These are phyloP conservation scores for Ascochyta clinopodiicola DNA, from an alignment of 2,329 filamentous ascomycete genomes.

Conservation along the genomic window DNA sequence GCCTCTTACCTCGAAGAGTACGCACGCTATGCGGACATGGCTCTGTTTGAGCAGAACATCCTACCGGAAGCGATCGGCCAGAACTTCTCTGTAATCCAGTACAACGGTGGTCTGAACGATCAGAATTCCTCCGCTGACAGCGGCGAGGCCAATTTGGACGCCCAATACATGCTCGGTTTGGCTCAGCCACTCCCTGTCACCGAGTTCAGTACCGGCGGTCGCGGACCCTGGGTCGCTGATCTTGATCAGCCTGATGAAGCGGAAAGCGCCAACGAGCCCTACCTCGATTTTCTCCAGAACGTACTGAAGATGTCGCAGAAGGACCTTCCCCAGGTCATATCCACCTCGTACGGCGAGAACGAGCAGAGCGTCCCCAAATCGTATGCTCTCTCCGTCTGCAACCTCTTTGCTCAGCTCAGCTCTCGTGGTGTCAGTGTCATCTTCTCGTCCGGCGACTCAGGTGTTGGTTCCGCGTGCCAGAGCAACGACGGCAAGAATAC, in stretches of 20 bases:
- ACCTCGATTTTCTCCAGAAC: constrained; percentile 66
- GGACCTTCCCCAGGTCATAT: constrained; percentile 66
- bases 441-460: constrained; percentile 67
- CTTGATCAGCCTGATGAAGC: constrained; percentile 47
- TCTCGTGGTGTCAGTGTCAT: constrained; percentile 69
- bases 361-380: constrained; percentile 67
- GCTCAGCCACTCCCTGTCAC: constrained; percentile 60
- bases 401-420: constrained; percentile 68
- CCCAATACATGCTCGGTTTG: constrained; percentile 65
- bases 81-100: constrained; percentile 52
- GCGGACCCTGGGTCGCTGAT: constrained; percentile 59
- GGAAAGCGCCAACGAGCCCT: constrained; percentile 69
- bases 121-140: constrained; percentile 31
- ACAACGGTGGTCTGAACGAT: constrained; percentile 34
- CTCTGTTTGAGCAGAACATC: constrained; percentile 51
- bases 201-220: constrained; percentile 66
- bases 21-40: constrained; percentile 56
- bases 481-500: constrained; percentile 64
- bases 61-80: constrained; percentile 45
- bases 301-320: constrained; percentile 60
- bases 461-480: constrained; percentile 61
- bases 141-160: constrained; percentile 67
- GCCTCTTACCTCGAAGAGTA: constrained; percentile 61
- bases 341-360: constrained; percentile 70
- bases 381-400: constrained; percentile 68